Conservation (phyloP, 805 yeast species). For the Candida parachauliodes region DNA sequence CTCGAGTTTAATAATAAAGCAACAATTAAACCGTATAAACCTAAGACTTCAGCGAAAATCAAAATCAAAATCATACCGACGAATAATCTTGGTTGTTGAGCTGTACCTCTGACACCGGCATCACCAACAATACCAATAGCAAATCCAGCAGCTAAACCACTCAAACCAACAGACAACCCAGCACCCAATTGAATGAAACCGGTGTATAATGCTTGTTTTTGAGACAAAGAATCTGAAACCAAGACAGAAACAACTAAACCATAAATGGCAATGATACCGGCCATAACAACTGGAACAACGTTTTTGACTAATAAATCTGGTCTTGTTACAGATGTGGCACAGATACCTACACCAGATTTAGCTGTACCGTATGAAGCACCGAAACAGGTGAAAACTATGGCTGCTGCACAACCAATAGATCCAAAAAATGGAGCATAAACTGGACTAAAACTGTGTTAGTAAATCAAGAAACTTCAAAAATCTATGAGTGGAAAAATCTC, state of each 20-base stretch:
- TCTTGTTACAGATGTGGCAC: slow-evolving; percentile 96
- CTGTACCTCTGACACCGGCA: slow-evolving; percentile 98
- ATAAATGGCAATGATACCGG: slow-evolving; percentile 98
- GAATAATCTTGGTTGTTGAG: slow-evolving; percentile 97
- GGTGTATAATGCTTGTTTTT: slow-evolving; percentile 89
- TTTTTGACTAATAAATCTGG: slow-evolving; percentile 92
- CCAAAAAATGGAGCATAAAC: slow-evolving; percentile 96
- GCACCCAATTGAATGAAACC: slow-evolving; percentile 99
- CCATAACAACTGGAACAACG: slow-evolving; percentile 97
- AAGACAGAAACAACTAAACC: slow-evolving; percentile 95
- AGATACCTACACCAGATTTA: slow-evolving; percentile 98
- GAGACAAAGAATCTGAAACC: slow-evolving; percentile 84
- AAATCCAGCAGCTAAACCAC: slow-evolving; percentile 97
- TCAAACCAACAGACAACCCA: slow-evolving; percentile 94
- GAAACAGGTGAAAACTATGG: slow-evolving; percentile 96
- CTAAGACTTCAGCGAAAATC: slow-evolving; percentile 98
- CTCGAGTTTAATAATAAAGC: slow-evolving; percentile 96
- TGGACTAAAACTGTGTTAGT: slow-evolving; percentile 45
- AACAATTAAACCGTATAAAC: slow-evolving; percentile 97
- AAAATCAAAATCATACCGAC: slow-evolving; percentile 98
- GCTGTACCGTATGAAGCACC: slow-evolving; percentile 99
- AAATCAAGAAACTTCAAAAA: too few species aligned
- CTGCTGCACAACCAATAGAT: slow-evolving; percentile 98
- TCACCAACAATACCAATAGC: slow-evolving; percentile 99
- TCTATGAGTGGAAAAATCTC: neutral